Conservation (phyloP, 495 filamentous ascomycete genomes). For the Monascus purpureus region DNA sequence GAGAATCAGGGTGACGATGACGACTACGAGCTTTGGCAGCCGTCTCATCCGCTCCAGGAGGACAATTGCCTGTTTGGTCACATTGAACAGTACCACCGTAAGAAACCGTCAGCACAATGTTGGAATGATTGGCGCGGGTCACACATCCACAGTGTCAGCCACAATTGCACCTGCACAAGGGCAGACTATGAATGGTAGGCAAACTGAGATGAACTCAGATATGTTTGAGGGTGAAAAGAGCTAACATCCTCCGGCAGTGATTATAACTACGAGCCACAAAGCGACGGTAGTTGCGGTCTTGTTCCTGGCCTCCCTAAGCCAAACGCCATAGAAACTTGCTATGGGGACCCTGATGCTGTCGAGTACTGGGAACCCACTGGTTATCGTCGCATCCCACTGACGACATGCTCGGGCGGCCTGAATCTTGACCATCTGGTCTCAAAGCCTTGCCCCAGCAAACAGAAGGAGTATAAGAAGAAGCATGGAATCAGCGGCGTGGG, state of each 20-base stretch:
- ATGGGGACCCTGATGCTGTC: slow-evolving; percentile 43
- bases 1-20: slow-evolving; percentile 48
- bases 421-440: slow-evolving; percentile 50
- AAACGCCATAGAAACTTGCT: slow-evolving; percentile 53
- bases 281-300: slow-evolving; percentile 59
- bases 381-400: slow-evolving; percentile 80
- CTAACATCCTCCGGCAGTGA: slow-evolving; percentile 55
- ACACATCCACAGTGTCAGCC: slow-evolving; percentile 43
- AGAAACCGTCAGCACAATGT: slow-evolving; percentile 58
- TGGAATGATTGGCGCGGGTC: slow-evolving; percentile 65
- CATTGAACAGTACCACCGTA: slow-evolving; percentile 77
- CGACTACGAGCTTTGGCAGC: slow-evolving; percentile 75
- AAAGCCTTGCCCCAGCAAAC: slow-evolving; percentile 55
- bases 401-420: slow-evolving; percentile 64
- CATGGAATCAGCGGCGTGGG: slow-evolving; percentile 56
- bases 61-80: slow-evolving; percentile 87
- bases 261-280: slow-evolving; percentile 78
- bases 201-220: no score
- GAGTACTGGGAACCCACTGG: slow-evolving; percentile 77
- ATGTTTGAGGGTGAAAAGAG: no score
- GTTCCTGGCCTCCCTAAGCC: slow-evolving; percentile 53
- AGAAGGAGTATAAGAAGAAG: slow-evolving; percentile 60
- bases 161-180: slow-evolving; percentile 69
- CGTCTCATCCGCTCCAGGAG: slow-evolving; percentile 59
- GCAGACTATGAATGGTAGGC: slow-evolving; percentile 90